phyloP scores from a whole-genome alignment of 305 asterid genomes.

The Fraxinus albicans region DNA sequence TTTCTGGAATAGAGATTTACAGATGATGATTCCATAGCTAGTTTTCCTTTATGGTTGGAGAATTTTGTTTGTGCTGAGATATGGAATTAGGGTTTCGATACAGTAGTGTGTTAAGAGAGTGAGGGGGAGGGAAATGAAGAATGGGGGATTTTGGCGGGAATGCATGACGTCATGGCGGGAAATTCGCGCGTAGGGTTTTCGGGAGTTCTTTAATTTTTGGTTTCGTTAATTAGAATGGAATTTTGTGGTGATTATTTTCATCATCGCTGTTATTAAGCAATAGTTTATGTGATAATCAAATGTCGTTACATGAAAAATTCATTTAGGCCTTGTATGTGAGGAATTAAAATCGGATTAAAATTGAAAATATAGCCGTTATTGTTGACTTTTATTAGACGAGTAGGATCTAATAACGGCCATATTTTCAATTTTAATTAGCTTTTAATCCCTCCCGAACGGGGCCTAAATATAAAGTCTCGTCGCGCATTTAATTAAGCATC shows the following conservation, averaged over 20 bases:
- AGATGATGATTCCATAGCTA: constrained; percentile 24
- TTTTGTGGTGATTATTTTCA: background rate
- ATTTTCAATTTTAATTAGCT: too few relatives aligned
- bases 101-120: background rate
- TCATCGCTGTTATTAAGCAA: too few relatives aligned
- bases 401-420: too few relatives aligned
- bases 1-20: constrained; percentile 15
- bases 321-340: too few relatives aligned
- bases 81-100: background rate
- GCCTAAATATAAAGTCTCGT: background rate
- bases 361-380: too few relatives aligned
- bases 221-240: background rate
- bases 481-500: background rate
- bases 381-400: too few relatives aligned
- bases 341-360: too few relatives aligned
- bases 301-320: too few relatives aligned
- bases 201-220: background rate
- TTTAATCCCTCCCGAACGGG: too few relatives aligned
- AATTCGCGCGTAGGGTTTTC: background rate
- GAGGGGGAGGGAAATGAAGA: background rate
- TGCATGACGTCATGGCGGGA: background rate
- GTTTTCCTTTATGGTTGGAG: background rate
- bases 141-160: background rate
- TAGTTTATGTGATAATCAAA: too few relatives aligned
- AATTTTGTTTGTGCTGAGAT: background rate